Percentiles rank a stretch among this genome's conserved stretches.
phyloP scores from a whole-genome alignment of 345 rosid species.

The Aquilaria yunnanensis region DNA sequence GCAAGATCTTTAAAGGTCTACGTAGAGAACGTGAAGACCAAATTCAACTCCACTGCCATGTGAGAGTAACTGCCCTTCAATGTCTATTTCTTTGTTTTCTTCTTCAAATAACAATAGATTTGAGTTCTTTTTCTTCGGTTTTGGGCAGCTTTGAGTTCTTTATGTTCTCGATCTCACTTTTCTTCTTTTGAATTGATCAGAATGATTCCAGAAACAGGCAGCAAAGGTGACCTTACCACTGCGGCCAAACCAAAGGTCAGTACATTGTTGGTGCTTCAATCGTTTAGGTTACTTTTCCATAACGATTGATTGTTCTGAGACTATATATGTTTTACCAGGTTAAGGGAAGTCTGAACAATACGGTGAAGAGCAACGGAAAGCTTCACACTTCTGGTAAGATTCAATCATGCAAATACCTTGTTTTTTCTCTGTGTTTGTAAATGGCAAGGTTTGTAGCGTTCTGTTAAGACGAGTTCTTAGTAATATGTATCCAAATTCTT shows the following conservation, averaged over 20 bases:
- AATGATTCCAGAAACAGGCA: constrained; percentile 23
- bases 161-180: background rate
- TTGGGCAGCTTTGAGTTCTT: background rate
- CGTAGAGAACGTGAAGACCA: constrained; percentile 32
- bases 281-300: background rate
- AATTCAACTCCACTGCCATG: constrained; percentile 29
- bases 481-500: background rate
- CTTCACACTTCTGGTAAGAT: constrained; percentile 32
- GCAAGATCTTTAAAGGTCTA: constrained; percentile 38
- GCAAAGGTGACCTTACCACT: constrained; percentile 21
- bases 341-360: constrained; percentile 31
- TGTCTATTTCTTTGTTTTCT: background rate
- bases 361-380: constrained; percentile 37
- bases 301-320: constrained; percentile 4
- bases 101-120: background rate
- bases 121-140: background rate
- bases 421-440: too few relatives aligned
- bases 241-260: constrained; percentile 42
- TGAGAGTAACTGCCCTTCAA: constrained; percentile 26
- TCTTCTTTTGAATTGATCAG: constrained; percentile 21
- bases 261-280: background rate
- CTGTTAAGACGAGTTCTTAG: background rate
- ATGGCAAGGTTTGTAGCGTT: too few relatives aligned
- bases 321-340: constrained; percentile 13
- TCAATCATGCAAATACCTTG: background rate